Evolutionary conservation across 1,139 yeast species (phyloP).

Genomic region (Geotrichum europaeum): DNA sequence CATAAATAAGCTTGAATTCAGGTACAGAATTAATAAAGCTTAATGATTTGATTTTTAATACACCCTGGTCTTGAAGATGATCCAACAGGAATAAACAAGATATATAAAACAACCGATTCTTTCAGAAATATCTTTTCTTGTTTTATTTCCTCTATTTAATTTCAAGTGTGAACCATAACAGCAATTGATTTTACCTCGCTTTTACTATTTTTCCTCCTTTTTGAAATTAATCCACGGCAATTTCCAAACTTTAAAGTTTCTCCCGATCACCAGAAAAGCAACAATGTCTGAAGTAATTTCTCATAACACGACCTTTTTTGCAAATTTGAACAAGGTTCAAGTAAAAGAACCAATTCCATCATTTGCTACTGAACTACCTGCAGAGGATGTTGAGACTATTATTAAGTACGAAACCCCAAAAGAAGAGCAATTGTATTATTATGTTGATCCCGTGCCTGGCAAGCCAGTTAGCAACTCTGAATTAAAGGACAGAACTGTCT

Average conservation of each 20-base stretch:
- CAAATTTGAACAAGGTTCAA: neutral
- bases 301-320: neutral
- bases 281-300: conserved; percentile 1
- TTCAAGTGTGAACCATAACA: neutral
- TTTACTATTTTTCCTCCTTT: neutral
- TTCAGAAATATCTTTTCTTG: no score
- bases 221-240: neutral
- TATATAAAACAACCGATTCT: no score
- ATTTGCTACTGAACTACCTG: neutral
- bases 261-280: neutral
- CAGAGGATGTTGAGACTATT: neutral
- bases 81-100: no score
- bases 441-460: neutral
- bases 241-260: neutral
- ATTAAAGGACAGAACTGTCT: neutral
- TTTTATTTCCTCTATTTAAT: no score
- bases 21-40: neutral
- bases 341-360: neutral
- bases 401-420: neutral
- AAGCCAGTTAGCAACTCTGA: conserved; percentile 1
- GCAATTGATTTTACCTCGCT: no score
- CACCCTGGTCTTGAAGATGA: neutral
- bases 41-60: neutral
- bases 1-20: neutral
- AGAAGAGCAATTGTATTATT: neutral